Evolutionary conservation across 208 protist genomes (phyloP).

Genomic region (Acanthamoeba lenticulata): DNA sequence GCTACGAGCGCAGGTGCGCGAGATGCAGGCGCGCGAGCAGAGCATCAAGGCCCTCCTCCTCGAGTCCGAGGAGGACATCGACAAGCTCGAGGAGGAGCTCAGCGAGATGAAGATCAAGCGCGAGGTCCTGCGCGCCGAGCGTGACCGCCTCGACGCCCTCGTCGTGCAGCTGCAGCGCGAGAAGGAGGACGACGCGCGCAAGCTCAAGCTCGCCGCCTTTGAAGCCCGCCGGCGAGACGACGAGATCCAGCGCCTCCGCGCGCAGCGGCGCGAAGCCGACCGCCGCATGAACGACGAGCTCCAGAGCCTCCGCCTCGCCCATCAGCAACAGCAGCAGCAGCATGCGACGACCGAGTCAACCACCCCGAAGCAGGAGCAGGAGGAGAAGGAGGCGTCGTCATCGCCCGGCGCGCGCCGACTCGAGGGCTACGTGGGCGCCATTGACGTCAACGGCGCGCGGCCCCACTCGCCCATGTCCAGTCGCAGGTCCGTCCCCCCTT

Average conservation of each 20-base stretch:
- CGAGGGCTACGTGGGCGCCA: not conserved
- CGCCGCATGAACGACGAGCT: not conserved
- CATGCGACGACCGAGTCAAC: no score
- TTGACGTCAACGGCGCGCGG: not conserved
- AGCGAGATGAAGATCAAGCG: not conserved
- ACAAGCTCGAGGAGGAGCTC: not conserved
- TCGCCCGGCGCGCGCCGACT: not conserved
- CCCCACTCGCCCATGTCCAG: not conserved
- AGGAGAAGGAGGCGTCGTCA: not conserved
- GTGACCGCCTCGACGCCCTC: not conserved
- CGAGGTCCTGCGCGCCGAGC: not conserved
- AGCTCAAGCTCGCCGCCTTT: not conserved
- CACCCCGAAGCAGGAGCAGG: no score
- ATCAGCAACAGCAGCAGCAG: not conserved
- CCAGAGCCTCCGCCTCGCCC: not conserved
- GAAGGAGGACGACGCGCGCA: not conserved
- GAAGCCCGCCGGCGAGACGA: not conserved
- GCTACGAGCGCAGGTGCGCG: not conserved
- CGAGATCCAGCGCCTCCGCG: conserved; percentile 5
- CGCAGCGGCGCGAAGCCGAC: not conserved
- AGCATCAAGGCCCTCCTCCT: not conserved
- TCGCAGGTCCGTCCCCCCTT: no score
- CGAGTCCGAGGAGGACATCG: not conserved
- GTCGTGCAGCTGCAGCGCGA: not conserved
- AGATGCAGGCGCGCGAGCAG: conserved; percentile 1